Percentiles rank a stretch among this genome's conserved stretches.
Conservation (phyloP, 176 grass and related monocot species). For the Raddia guianensis region DNA sequence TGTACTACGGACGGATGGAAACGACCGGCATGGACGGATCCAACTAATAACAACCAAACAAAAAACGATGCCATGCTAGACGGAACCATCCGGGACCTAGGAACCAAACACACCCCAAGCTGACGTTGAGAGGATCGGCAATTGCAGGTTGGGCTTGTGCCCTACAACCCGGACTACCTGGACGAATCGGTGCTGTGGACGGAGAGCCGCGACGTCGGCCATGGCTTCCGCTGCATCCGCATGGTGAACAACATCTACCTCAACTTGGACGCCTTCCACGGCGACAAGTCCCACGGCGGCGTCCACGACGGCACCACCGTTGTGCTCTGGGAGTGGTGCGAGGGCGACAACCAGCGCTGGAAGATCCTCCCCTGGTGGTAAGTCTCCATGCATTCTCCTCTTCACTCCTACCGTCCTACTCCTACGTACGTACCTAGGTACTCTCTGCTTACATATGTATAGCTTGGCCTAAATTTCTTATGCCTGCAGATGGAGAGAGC, state of each 20-base stretch:
- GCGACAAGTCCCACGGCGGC: constrained; percentile 76
- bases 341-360: constrained; percentile 93
- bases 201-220: constrained; percentile 67
- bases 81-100: too few relatives aligned
- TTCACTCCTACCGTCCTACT: too few relatives aligned
- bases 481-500: constrained; percentile 5
- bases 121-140: too few relatives aligned
- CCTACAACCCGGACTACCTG: constrained; percentile 48
- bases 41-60: too few relatives aligned
- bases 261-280: constrained; percentile 71
- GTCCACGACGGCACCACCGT: constrained; percentile 63
- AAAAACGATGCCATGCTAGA: too few relatives aligned
- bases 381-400: background rate
- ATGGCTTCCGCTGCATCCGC: constrained; percentile 60
- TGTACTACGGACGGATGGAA: too few relatives aligned
- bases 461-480: background rate
- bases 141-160: constrained; percentile 50
- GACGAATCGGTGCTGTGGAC: constrained; percentile 83
- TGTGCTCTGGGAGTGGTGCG: constrained; percentile 73
- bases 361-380: constrained; percentile 74
- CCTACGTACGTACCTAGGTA: too few relatives aligned
- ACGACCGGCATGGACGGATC: too few relatives aligned
- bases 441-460: too few relatives aligned
- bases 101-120: too few relatives aligned
- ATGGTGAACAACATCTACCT: too few relatives aligned